Evolutionary conservation across 768 basidiomycete species (phyloP).

Genomic region (Tulasnella sp.): DNA sequence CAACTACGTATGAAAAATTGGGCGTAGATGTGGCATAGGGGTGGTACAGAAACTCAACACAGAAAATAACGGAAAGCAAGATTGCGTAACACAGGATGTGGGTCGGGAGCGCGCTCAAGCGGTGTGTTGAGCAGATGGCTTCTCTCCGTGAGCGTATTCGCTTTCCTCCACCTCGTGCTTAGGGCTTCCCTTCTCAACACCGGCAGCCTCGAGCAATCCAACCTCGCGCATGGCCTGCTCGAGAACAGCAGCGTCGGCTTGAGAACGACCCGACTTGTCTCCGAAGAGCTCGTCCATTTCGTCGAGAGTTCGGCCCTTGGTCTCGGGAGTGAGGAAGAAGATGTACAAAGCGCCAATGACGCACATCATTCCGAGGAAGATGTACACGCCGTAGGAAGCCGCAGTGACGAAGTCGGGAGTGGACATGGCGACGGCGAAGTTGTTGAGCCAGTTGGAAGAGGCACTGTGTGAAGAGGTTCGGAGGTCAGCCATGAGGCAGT

Average conservation of each 20-base stretch:
- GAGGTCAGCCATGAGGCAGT: too few relatives aligned
- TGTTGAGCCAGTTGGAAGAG: constrained; percentile 18
- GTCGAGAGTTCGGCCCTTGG: constrained; percentile 70
- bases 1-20: neutral
- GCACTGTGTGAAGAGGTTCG: neutral
- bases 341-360: constrained; percentile 48
- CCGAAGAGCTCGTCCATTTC: constrained; percentile 39
- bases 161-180: neutral
- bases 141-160: neutral
- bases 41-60: neutral
- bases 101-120: neutral
- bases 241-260: neutral
- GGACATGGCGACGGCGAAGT: constrained; percentile 6
- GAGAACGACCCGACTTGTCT: neutral
- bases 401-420: constrained; percentile 17
- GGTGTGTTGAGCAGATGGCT: neutral
- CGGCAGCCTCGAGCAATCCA: neutral
- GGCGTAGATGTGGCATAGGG: neutral
- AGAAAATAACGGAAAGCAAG: neutral
- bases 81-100: neutral
- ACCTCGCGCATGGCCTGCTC: neutral
- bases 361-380: constrained; percentile 7
- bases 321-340: constrained; percentile 75
- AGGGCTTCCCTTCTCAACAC: neutral
- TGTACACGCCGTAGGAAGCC: neutral